Base-by-base conservation (phyloP, 192 early-diverging fungal genomes). In the Phlyctochytrium planicorne region DNA sequence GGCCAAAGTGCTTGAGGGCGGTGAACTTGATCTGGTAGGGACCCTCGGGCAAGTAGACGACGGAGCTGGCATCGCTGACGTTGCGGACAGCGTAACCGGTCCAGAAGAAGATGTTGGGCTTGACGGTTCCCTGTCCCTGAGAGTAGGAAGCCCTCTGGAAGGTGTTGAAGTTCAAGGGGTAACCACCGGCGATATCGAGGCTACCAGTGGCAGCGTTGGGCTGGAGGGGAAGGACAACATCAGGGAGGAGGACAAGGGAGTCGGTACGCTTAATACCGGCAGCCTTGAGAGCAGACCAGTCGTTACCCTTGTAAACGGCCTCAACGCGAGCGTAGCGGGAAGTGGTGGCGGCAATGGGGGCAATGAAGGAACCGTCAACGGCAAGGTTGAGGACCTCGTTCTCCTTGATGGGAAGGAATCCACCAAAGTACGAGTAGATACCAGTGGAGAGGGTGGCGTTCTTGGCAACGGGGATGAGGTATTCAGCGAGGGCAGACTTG, bases 1-100 rank as follows among this genome's bases (percentile, higher is more conserved):
- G 16, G 20, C 55, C 47, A 73, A 77, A 77, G 57, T 69, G 60
- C 67, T 66, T 69, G 60, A 72, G 27, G 30, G 70, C 75, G 17
- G 67, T 34, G 35, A 68, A 60, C 12, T 63, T 52, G 57, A 77
- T 2, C 70, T 69, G 33, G 70, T 77, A 76, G 23, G 34, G 30
- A 25, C 71, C 75, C n/a, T 52, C 34, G 6, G 71, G 67, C 36
- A 77, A 53, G n/a, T 23, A 12, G 52, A 25, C 31, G 10, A 47
- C 40, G 10, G 6, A 20, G 40, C 20, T 20, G 40, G 40, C 10
- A n/a, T 1, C 30, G 32, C 10, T 34, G 20, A 2, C 27, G 63
- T 65, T 52, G 55, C 6, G 10, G 37, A 27, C 23, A 16, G 47
- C 63, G 1, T 52, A 23, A 27, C 55, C 55, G 55, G 55, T 20